Evolutionary conservation across 2,329 filamentous ascomycete species (phyloP).

Genomic region (Cytospora piceae): DNA sequence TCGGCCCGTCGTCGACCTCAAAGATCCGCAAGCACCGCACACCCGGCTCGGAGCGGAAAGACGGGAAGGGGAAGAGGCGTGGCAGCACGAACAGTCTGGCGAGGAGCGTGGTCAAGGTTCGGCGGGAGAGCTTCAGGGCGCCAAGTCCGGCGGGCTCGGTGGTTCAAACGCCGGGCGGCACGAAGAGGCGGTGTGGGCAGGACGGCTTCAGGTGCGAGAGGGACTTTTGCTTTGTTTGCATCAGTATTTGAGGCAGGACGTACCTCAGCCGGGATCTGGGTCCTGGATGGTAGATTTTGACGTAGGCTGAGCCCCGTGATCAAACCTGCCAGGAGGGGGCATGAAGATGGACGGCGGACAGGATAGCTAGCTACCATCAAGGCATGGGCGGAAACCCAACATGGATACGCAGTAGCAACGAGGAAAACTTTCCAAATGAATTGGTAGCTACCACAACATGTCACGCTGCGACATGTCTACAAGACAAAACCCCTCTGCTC

Average conservation of each 20-base stretch:
- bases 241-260: slow-evolving; percentile 34
- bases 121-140: slow-evolving; percentile 20
- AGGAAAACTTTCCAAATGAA: not conserved
- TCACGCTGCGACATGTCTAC: not conserved
- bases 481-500: slow-evolving; percentile 32
- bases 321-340: not conserved
- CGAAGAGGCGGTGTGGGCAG: slow-evolving; percentile 56
- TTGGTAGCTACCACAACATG: not conserved
- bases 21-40: slow-evolving; percentile 16
- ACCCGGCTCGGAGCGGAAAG: not conserved
- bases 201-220: slow-evolving; percentile 59
- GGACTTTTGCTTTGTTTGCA: slow-evolving; percentile 64
- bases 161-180: slow-evolving; percentile 54
- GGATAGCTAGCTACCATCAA: not conserved
- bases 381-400: no score
- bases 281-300: not conserved
- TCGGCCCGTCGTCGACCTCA: slow-evolving; percentile 23
- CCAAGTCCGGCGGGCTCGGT: slow-evolving; percentile 35
- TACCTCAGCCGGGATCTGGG: not conserved
- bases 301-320: not conserved
- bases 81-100: slow-evolving; percentile 11
- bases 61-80: not conserved
- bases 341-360: not conserved
- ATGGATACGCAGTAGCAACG: no score
- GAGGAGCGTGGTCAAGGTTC: slow-evolving; percentile 21